These are phyloP conservation scores for Zea luxurians DNA, from an alignment of 176 grass and related monocot species.

Conservation along the genomic window DNA sequence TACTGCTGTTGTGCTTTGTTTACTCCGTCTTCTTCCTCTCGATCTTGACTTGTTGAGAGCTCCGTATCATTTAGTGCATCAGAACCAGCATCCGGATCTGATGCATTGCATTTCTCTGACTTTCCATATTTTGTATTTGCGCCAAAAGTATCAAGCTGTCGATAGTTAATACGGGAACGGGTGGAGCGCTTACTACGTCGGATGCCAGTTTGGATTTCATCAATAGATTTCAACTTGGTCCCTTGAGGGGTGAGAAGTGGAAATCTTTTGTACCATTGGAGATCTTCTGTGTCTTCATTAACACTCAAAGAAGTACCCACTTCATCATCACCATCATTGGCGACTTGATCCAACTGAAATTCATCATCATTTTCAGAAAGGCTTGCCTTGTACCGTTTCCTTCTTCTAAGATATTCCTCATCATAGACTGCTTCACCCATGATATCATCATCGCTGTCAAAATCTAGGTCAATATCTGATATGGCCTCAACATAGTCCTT, in stretches of 20 bases:
- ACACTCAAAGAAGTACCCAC: conserved; percentile 58
- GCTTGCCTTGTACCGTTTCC: conserved; percentile 51
- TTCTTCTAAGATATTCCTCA: conserved; percentile 81
- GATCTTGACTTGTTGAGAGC: conserved; percentile 62
- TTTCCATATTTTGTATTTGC: conserved; percentile 51
- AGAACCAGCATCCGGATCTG: conserved; percentile 54
- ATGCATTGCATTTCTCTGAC: conserved; percentile 42
- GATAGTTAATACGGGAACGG: conserved; percentile 61
- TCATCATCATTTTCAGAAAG: conserved; percentile 67
- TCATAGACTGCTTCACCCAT: conserved; percentile 95
- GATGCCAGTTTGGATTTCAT: conserved; percentile 65
- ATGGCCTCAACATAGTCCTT: conserved; percentile 80
- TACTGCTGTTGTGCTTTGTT: conserved; percentile 39
- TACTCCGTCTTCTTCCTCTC: conserved; percentile 50
- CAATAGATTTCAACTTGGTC: conserved; percentile 50
- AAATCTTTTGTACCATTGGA: conserved; percentile 43
- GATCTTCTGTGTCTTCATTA: conserved; percentile 59
- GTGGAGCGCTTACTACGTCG: conserved; percentile 72
- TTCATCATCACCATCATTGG: conserved; percentile 46
- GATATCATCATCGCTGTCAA: conserved; percentile 84
- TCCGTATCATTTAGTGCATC: conserved; percentile 42
- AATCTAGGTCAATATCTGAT: conserved; percentile 53
- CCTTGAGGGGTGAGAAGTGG: conserved; percentile 43
- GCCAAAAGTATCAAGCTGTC: conserved; percentile 55
- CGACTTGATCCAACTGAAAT: conserved; percentile 62